Percentiles rank a stretch among this genome's conserved stretches.
These are phyloP conservation scores for Nicotiana attenuata DNA, from an alignment of 257 asterid species.

Conservation along the genomic window DNA sequence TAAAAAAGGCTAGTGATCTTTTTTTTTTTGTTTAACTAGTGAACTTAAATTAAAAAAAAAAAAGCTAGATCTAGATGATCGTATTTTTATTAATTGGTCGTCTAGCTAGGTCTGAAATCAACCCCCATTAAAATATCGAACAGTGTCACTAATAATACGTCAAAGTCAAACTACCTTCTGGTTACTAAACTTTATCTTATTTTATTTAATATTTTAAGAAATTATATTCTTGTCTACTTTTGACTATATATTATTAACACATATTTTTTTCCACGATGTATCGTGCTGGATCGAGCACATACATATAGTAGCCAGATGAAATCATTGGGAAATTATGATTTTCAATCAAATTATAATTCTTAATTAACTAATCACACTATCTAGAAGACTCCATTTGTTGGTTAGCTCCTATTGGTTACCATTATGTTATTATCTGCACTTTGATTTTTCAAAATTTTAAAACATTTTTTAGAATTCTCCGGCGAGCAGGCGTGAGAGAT, in stretches of 20 bases:
- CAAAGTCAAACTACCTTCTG: neutral
- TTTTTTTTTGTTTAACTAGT: neutral
- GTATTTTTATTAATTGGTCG: neutral
- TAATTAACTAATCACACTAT: neutral
- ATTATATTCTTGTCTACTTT: neutral
- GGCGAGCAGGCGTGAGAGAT: no score
- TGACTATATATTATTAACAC: neutral
- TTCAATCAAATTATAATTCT: neutral
- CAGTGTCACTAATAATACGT: neutral
- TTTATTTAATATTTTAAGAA: neutral
- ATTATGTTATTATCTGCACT: no score
- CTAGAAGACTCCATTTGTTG: neutral
- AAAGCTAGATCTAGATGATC: neutral
- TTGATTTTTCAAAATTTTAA: neutral
- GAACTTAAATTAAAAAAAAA: neutral
- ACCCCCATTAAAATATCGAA: neutral
- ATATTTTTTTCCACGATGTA: neutral
- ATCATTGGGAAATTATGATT: neutral
- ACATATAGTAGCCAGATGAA: neutral
- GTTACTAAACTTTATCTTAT: neutral
- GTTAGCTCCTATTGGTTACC: neutral
- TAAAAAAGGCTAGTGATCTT: neutral
- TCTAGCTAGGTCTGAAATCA: neutral
- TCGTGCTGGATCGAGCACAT: neutral
- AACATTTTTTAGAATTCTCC: neutral